Base-by-base conservation (phyloP, 495 filamentous ascomycete species). In the Cercophora samala region DNA sequence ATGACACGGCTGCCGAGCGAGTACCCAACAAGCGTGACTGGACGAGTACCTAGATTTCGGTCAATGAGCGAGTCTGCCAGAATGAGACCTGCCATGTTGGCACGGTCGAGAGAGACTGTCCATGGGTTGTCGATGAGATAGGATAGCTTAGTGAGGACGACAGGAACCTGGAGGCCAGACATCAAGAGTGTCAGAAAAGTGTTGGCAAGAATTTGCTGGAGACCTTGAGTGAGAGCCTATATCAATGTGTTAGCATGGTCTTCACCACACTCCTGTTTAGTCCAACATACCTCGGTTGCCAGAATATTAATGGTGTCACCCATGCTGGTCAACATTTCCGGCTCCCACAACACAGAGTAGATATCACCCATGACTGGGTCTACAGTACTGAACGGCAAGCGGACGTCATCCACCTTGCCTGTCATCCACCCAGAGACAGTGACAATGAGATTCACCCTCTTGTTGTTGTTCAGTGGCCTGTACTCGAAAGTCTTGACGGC, bases 81-180 rank as follows among this genome's bases (percentile, higher is more conserved):
- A 70, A 99, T 95, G n/a, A 97, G 82, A 5, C 95, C 95, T 25
- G 94, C 92, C 61, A 89, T 82, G 68, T 89, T 91, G 51, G 95
- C 96, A 65, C 95, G 89, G 67, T 92, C 92, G 24, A 97, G 84
- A 2, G 96, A 98, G 19, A 97, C 93, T 18, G 88, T 92, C 95
- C 95, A 99, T 0, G 95, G 95, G 69, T 99, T 99, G 77, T 99
- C 95, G 72, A 99, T 97, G 9, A 99, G 82, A 73, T 99, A 99
- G 4, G 95, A 86, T 9, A 99, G 88, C 73, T 99, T 99, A 3
- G 93, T 93, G 23, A 99, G 83, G 3, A 97, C 89, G 32, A 99
- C 87, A 2, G 95, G 95, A 6, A 98, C 79, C 76, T 96, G 93
- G n/a, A 99, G 79, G 26, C 93, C 92, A 62, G 93, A 89, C 95